A percentile compares a stretch with the other conserved stretches of the same genome.
Conservation (phyloP, 768 basidiomycete species). For the Saitozyma sp. region DNA sequence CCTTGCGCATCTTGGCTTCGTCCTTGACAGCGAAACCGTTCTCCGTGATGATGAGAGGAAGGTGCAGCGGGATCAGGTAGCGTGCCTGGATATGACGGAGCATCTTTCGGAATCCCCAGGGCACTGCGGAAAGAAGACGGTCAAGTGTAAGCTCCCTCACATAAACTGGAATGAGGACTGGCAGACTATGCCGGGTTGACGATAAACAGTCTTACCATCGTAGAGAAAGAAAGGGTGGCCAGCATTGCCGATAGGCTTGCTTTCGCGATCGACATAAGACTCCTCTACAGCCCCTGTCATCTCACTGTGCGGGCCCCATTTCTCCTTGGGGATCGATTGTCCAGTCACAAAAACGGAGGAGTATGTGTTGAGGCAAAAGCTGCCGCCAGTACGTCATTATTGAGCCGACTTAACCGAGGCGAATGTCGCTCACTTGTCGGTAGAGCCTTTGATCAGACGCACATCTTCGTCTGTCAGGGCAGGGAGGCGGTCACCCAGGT, state of each 20-base stretch:
- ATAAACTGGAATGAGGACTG: no score
- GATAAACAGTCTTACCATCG: conserved; percentile 11
- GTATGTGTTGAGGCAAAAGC: conserved; percentile 18
- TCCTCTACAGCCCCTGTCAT: no score
- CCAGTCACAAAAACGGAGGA: no score
- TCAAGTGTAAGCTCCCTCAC: no score
- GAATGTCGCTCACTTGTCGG: conserved; percentile 24
- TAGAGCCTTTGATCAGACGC: conserved; percentile 31
- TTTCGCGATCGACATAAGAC: no score
- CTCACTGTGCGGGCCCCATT: no score
- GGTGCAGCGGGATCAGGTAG: conserved; percentile 17
- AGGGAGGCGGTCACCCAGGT: conserved; percentile 9
- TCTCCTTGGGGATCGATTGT: no score
- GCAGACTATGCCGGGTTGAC: no score
- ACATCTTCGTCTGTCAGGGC: conserved; percentile 39
- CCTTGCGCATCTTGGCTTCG: conserved; percentile 14
- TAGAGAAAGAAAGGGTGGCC: conserved; percentile 19
- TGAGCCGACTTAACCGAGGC: neutral
- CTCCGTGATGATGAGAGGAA: conserved; percentile 36
- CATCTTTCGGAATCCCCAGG: conserved; percentile 45
- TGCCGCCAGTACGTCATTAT: neutral
- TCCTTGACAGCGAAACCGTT: conserved; percentile 29
- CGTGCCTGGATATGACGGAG: conserved; percentile 21
- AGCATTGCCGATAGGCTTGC: conserved; percentile 17
- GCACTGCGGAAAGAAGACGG: conserved; percentile 15